Percentiles rank a stretch among this genome's conserved stretches.
Evolutionary conservation across 2,329 filamentous ascomycete species (phyloP).

Genomic region (Cercospora zeina): DNA sequence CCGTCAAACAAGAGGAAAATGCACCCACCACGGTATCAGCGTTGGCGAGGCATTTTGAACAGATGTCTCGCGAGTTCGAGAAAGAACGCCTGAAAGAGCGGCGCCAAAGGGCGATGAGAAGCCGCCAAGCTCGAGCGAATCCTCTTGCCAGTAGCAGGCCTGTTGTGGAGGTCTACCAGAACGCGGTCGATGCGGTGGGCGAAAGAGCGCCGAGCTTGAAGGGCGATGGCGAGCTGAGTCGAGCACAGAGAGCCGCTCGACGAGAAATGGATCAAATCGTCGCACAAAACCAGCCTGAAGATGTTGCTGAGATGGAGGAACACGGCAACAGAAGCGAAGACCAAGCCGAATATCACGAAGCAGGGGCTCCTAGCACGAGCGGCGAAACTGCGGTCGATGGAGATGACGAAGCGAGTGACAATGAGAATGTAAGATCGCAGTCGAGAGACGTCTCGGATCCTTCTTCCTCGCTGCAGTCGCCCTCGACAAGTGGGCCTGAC

Average conservation of each 20-base stretch:
- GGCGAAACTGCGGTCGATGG: slow-evolving; percentile 44
- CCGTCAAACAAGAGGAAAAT: slow-evolving; percentile 62
- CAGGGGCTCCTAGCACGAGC: slow-evolving; percentile 5
- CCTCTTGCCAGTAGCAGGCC: slow-evolving; percentile 91
- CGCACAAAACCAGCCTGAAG: slow-evolving; percentile 27
- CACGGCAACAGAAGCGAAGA: slow-evolving; percentile 19
- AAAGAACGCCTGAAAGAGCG: slow-evolving; percentile 87
- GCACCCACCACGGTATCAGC: slow-evolving; percentile 72
- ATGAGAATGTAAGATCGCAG: slow-evolving; percentile 71
- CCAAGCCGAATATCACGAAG: slow-evolving; percentile 1
- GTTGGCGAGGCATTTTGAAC: slow-evolving; percentile 94
- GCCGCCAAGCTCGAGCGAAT: slow-evolving; percentile 74
- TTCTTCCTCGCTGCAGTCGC: slow-evolving; percentile 48
- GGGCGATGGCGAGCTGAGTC: slow-evolving; percentile 22
- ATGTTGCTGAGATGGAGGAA: slow-evolving; percentile 19
- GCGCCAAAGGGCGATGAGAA: slow-evolving; percentile 74
- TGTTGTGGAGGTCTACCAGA: slow-evolving; percentile 92
- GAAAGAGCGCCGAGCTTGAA: slow-evolving; percentile 27
- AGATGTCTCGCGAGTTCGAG: slow-evolving; percentile 93
- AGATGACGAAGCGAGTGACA: slow-evolving; percentile 64
- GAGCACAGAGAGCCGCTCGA: slow-evolving; percentile 15
- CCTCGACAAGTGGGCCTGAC: slow-evolving; percentile 56
- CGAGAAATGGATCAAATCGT: slow-evolving; percentile 25
- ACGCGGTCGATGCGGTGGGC: slow-evolving; percentile 82
- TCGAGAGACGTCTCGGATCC: slow-evolving; percentile 50